Percentiles rank a stretch among this genome's conserved stretches.
phyloP scores from a whole-genome alignment of 1,284 basidiomycete genomes.

The Irpex lacteus region DNA sequence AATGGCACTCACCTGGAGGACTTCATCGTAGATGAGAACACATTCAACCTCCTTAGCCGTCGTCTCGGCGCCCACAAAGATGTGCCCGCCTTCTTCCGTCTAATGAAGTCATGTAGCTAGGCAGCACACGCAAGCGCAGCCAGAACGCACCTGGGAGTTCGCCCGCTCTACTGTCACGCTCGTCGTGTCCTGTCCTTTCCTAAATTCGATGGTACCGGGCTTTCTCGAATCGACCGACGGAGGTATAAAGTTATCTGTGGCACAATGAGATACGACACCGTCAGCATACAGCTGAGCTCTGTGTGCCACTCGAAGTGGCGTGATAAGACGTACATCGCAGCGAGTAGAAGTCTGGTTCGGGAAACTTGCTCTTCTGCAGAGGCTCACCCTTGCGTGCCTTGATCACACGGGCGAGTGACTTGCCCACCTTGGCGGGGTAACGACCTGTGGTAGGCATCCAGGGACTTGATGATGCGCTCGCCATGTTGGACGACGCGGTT shows the following conservation, averaged over 20 bases:
- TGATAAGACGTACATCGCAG: slow-evolving; percentile 56
- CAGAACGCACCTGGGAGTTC: slow-evolving; percentile 48
- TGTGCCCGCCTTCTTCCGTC: slow-evolving; percentile 49
- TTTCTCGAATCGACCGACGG: slow-evolving; percentile 61
- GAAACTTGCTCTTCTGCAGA: slow-evolving; percentile 38
- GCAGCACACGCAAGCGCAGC: background rate
- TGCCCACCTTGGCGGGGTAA: slow-evolving; percentile 53
- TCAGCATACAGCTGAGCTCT: background rate
- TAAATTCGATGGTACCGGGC: slow-evolving; percentile 61
- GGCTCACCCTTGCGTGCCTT: slow-evolving; percentile 55
- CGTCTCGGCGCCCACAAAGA: slow-evolving; percentile 56
- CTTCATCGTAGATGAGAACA: slow-evolving; percentile 74
- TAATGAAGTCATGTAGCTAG: slow-evolving; percentile 6
- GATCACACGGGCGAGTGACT: slow-evolving; percentile 53
- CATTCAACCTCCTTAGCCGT: slow-evolving; percentile 68
- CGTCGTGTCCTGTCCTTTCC: slow-evolving; percentile 45
- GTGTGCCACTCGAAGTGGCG: background rate
- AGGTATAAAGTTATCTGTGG: slow-evolving; percentile 70
- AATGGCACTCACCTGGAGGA: slow-evolving; percentile 43
- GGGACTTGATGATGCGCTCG: slow-evolving; percentile 38
- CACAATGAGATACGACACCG: background rate
- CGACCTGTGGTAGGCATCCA: slow-evolving; percentile 59
- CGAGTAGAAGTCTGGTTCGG: slow-evolving; percentile 66
- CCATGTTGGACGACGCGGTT: slow-evolving; percentile 17
- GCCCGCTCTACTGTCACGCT: slow-evolving; percentile 60